Percentiles rank a stretch among this genome's conserved stretches.
Evolutionary conservation across 495 filamentous ascomycete species (phyloP).

Genomic region (Letharia columbiana): DNA sequence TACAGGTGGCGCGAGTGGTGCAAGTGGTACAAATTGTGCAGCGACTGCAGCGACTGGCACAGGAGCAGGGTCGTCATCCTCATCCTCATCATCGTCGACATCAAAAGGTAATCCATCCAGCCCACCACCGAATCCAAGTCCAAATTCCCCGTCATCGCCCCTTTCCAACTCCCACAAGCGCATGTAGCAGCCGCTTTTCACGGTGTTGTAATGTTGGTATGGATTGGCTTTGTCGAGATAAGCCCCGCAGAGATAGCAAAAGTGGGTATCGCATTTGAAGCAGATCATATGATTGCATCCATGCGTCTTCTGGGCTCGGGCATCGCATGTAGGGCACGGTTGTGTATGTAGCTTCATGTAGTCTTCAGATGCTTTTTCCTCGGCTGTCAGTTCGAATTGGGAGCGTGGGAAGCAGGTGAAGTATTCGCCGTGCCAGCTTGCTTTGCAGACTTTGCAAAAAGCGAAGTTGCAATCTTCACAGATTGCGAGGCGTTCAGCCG

Average conservation of each 20-base stretch:
- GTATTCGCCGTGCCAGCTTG: constrained; percentile 86
- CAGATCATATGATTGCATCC: constrained; percentile 99
- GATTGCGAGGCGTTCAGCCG: constrained; percentile 60
- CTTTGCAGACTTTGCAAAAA: constrained; percentile 68
- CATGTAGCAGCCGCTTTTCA: constrained; percentile 60
- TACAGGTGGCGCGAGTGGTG: not conserved
- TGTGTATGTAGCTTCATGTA: constrained; percentile 75
- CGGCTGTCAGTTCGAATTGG: constrained; percentile 59
- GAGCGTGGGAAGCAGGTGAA: constrained; percentile 51
- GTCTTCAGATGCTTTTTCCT: constrained; percentile 75
- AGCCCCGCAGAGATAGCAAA: constrained; percentile 87
- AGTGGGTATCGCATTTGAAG: constrained; percentile 80
- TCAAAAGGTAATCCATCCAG: constrained; percentile 24
- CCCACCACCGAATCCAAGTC: constrained; percentile 44
- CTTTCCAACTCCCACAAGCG: constrained; percentile 83
- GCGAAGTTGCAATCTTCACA: constrained; percentile 89
- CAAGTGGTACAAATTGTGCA: not conserved
- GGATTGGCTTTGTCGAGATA: constrained; percentile 79
- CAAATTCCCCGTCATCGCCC: constrained; percentile 63
- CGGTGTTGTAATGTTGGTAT: constrained; percentile 78
- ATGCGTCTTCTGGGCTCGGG: constrained; percentile 76
- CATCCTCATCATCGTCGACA: constrained; percentile 32
- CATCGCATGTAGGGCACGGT: constrained; percentile 82
- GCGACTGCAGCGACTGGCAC: not conserved
- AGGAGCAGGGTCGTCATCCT: constrained; percentile 12